Conservation (phyloP, 2,329 filamentous ascomycete genomes). For the Stagonosporopsis tanaceti region DNA sequence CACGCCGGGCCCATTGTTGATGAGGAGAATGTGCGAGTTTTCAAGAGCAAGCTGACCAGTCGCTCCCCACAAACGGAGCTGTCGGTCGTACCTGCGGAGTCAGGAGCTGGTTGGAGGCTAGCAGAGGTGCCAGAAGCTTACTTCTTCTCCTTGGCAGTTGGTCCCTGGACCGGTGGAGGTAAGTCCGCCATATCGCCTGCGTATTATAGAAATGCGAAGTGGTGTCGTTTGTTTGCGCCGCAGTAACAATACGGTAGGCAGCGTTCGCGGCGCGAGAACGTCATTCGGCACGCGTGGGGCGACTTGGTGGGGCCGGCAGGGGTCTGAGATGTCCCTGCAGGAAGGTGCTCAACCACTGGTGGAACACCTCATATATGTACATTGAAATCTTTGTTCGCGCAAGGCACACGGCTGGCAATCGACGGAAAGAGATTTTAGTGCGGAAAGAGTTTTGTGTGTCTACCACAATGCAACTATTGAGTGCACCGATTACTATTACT, state of each 20-base stretch:
- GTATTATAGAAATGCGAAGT: background rate
- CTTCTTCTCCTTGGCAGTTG: slow-evolving; percentile 61
- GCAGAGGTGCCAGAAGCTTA: slow-evolving; percentile 15
- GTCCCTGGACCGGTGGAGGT: slow-evolving; percentile 52
- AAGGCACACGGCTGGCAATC: background rate
- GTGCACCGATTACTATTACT: background rate
- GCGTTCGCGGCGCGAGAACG: slow-evolving; percentile 15
- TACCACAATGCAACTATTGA: background rate
- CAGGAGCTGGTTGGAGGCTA: slow-evolving; percentile 26
- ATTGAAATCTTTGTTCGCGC: too few relatives aligned
- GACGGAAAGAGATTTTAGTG: too few relatives aligned
- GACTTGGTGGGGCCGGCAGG: slow-evolving; percentile 5
- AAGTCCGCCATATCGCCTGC: slow-evolving; percentile 44
- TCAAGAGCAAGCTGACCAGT: slow-evolving; percentile 90
- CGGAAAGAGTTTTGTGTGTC: too few relatives aligned
- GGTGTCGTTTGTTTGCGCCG: slow-evolving; percentile 4
- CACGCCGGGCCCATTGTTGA: slow-evolving; percentile 87
- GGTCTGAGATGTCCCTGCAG: background rate
- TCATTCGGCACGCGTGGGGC: slow-evolving; percentile 9
- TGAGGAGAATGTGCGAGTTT: slow-evolving; percentile 85
- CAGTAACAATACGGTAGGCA: slow-evolving; percentile 18
- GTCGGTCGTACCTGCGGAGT: slow-evolving; percentile 80
- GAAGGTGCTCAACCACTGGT: background rate
- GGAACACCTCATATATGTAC: too few relatives aligned
- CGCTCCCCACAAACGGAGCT: slow-evolving; percentile 93